These are phyloP conservation scores for Letharia lupina DNA, from an alignment of 495 filamentous ascomycete genomes.

Conservation along the genomic window DNA sequence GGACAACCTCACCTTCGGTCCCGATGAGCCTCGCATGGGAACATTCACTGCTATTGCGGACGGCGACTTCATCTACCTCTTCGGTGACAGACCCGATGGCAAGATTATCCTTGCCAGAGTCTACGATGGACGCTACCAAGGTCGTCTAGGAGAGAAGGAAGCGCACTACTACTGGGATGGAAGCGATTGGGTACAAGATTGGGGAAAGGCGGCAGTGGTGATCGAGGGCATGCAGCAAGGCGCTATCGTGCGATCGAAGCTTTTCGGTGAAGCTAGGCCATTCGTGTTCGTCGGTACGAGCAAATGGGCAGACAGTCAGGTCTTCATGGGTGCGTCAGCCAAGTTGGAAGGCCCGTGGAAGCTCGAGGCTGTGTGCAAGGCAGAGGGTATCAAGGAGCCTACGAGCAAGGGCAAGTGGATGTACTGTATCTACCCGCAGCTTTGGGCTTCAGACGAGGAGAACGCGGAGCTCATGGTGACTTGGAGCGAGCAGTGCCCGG, in stretches of 20 bases:
- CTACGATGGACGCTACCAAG: neutral
- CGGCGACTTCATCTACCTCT: constrained; percentile 21
- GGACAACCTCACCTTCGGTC: constrained; percentile 7
- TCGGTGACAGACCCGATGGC: constrained; percentile 18
- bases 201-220: constrained; percentile 11
- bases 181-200: constrained; percentile 10
- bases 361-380: constrained; percentile 15
- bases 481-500: constrained; percentile 28
- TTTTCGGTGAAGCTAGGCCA: constrained; percentile 25
- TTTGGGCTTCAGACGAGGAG: constrained; percentile 24
- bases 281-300: constrained; percentile 27
- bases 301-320: constrained; percentile 23
- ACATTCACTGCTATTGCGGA: constrained; percentile 17
- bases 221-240: constrained; percentile 25
- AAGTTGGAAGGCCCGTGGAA: constrained; percentile 27
- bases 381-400: constrained; percentile 16
- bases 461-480: constrained; percentile 26
- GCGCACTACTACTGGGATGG: constrained; percentile 21
- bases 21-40: constrained; percentile 25
- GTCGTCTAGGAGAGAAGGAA: neutral
- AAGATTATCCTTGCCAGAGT: constrained; percentile 25
- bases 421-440: constrained; percentile 30
- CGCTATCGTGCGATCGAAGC: constrained; percentile 23
- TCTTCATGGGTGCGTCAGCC: constrained; percentile 21
- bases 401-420: constrained; percentile 16